Evolutionary conservation across 2,329 filamentous ascomycete genomes (phyloP), one percentile per base, ranked within the genome.

Genomic region (Microdochium nivale): DNA sequence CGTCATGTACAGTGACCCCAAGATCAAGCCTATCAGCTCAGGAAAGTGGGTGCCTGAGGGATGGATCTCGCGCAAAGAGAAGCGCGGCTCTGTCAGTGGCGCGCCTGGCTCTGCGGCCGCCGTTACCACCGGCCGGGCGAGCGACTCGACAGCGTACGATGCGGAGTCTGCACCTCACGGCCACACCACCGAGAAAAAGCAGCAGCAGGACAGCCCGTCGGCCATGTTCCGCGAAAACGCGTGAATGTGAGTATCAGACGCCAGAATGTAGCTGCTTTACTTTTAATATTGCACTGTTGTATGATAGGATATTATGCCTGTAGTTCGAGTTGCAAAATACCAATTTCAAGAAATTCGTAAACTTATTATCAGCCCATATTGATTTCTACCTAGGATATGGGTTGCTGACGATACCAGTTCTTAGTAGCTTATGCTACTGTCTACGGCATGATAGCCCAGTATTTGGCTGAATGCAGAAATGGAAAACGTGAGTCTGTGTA

Each of bases 1-100:
- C 65, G 77, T 79, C 50, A 85, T 86, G 81, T 88, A 88, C 63
- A 75, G 83, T 48, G 68, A 82, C 21, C 67, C 58, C 2, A 56
- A 72, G 43, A 73, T 86, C n/a, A 79, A 78, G 65, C 76, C 84
- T 2, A 83, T 81, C 77, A 77, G 75, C 62, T 83, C 79, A 59
- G 65, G 69, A 54, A 70, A 74, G 55, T 86, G 77, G 77, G 65
- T 69, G 33, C 72, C 72, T 14, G 68, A 67, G 1, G 72, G 72
- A n/a, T 74, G 73, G 54, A 58, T 67, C 54, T 74, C 66, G 49
- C 67, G 67, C 51, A 66, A 62, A 62, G 54, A 68, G 52, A 44
- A 44, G 19, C 40, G 40, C 40, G 27, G 27, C 27, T 30, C 27
- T 11, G 27, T 30, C 5, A 30, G 27, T 11, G 27, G 27, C 40